Percentiles rank a stretch among this genome's conserved stretches.
phyloP scores from a whole-genome alignment of 805 yeast genomes.

The Trichomonascus vanleenenianus region DNA sequence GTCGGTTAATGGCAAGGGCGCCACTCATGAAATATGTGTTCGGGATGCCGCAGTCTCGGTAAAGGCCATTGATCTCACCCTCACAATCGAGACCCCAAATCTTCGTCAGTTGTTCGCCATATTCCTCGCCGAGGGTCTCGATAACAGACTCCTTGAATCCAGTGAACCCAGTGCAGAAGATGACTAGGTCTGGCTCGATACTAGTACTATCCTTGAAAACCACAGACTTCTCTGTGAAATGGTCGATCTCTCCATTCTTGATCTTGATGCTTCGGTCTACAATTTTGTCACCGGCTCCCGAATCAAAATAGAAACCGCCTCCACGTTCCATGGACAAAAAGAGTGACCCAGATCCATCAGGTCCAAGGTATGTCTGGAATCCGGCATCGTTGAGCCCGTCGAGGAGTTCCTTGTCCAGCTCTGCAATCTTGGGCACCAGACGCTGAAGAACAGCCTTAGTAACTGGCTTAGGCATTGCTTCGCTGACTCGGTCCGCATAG shows the following conservation, averaged over 20 bases:
- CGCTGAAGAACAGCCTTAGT: constrained; percentile 32
- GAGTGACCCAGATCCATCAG: constrained; percentile 37
- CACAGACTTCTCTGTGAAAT: constrained; percentile 34
- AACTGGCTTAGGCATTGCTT: constrained; percentile 31
- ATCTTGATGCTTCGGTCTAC: constrained; percentile 33
- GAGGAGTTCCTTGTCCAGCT: constrained; percentile 28
- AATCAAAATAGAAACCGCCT: constrained; percentile 42
- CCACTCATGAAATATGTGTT: constrained; percentile 39
- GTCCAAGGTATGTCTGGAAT: constrained; percentile 35
- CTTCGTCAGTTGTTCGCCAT: constrained; percentile 29
- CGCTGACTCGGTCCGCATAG: constrained; percentile 33
- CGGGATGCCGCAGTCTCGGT: constrained; percentile 35
- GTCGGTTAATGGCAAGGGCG: constrained; percentile 34
- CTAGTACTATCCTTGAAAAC: constrained; percentile 33
- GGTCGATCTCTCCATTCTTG: constrained; percentile 31
- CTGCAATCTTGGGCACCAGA: constrained; percentile 22
- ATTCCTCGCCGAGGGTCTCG: constrained; percentile 32
- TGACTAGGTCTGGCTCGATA: constrained; percentile 33
- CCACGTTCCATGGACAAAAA: constrained; percentile 36
- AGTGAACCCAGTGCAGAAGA: constrained; percentile 40
- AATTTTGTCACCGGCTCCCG: constrained; percentile 36
- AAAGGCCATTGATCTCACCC: constrained; percentile 35
- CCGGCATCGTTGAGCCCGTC: constrained; percentile 31
- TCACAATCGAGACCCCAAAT: constrained; percentile 39
- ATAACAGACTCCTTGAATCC: constrained; percentile 37